These are phyloP conservation scores for Penicillium griseofulvum DNA, from an alignment of 2,329 filamentous ascomycete genomes.

Conservation along the genomic window DNA sequence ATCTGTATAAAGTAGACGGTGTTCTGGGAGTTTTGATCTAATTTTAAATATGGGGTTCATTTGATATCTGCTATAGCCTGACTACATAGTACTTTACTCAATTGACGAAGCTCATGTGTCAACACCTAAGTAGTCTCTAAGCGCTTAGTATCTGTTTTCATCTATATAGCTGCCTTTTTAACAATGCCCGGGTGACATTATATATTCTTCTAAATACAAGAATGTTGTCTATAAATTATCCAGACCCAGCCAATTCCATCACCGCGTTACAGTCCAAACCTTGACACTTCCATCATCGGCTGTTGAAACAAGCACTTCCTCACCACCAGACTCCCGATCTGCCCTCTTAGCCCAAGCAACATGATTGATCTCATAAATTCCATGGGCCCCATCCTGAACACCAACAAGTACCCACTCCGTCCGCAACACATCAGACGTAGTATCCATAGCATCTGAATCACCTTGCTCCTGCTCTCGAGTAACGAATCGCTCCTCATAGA, in stretches of 20 bases:
- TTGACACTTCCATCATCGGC: slow-evolving; percentile 88
- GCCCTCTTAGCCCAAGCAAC: slow-evolving; percentile 79
- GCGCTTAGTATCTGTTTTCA: no score
- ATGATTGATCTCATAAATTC: slow-evolving; percentile 92
- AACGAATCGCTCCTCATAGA: slow-evolving; percentile 67
- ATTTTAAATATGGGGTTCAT: background rate
- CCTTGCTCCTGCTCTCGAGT: slow-evolving; percentile 7
- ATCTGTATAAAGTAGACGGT: slow-evolving; percentile 5
- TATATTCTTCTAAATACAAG: slow-evolving; percentile 3
- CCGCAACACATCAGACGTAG: slow-evolving; percentile 24
- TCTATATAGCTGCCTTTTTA: no score
- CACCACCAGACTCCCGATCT: slow-evolving; percentile 58
- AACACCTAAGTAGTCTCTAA: no score
- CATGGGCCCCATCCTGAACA: slow-evolving; percentile 72
- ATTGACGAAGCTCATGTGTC: no score
- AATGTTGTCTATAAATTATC: background rate
- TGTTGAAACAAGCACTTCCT: slow-evolving; percentile 73
- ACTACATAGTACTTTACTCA: background rate
- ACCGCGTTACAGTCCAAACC: slow-evolving; percentile 65
- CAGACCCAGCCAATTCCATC: background rate
- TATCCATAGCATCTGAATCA: slow-evolving; percentile 26
- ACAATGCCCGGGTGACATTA: background rate
- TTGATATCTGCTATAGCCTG: background rate
- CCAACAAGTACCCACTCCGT: slow-evolving; percentile 71
- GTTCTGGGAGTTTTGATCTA: background rate